phyloP scores from a whole-genome alignment of 495 filamentous ascomycete genomes.

The Copromyces sp. region DNA sequence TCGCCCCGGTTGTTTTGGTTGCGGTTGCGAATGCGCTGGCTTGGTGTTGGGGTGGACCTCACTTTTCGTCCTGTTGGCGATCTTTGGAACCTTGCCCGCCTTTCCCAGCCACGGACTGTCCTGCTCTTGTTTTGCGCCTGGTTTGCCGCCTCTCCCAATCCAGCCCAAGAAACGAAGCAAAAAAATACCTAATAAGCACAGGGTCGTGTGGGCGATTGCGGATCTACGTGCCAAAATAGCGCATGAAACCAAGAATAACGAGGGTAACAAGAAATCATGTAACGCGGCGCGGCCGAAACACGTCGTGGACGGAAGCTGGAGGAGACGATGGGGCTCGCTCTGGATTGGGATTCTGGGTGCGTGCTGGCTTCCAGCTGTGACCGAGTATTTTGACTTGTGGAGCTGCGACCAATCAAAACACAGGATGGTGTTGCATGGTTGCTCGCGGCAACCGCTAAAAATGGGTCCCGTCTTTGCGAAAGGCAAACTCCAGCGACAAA shows the following conservation, averaged over 20 bases:
- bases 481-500: not conserved
- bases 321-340: not conserved
- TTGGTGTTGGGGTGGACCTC: constrained; percentile 1
- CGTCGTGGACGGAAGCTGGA: constrained; percentile 1
- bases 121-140: not conserved
- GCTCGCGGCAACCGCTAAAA: constrained; percentile 17
- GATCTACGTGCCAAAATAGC: constrained; percentile 24
- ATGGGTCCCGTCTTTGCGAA: not conserved
- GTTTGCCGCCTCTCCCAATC: not conserved
- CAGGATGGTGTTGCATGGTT: constrained; percentile 6
- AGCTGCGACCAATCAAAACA: constrained; percentile 13
- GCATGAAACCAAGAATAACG: constrained; percentile 18
- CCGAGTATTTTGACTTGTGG: constrained; percentile 19
- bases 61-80: not conserved
- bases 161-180: not conserved
- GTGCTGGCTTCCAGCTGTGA: constrained; percentile 10
- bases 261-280: constrained; percentile 13
- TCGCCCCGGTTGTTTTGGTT: constrained; percentile 5
- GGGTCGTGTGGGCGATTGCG: not conserved
- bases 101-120: not conserved
- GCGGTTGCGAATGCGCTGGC: constrained; percentile 3
- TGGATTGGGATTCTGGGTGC: constrained; percentile 3
- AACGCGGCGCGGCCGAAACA: constrained; percentile 18
- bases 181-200: not conserved
- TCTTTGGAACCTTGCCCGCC: not conserved